These are phyloP conservation scores for Phytopythium aichiense DNA, from an alignment of 352 stramenopile genomes.

Conservation along the genomic window DNA sequence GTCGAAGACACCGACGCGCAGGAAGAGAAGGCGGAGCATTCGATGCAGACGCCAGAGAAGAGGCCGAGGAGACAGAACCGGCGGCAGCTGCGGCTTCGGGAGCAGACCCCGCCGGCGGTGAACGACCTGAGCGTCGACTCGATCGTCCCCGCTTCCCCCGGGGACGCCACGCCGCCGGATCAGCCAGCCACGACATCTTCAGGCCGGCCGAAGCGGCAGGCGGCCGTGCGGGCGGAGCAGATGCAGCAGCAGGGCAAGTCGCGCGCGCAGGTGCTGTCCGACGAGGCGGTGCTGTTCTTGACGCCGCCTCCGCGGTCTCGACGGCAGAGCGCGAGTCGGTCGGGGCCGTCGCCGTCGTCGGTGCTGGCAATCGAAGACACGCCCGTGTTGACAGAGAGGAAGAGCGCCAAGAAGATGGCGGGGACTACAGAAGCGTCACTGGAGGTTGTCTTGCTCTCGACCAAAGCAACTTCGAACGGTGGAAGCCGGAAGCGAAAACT, in stretches of 20 bases:
- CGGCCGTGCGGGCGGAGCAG: conserved; percentile 44
- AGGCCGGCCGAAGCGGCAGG: conserved; percentile 51
- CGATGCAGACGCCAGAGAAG: conserved; percentile 1
- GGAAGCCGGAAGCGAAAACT: conserved; percentile 52
- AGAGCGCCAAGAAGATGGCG: conserved; percentile 3
- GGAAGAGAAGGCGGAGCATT: conserved; percentile 9
- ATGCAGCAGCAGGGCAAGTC: conserved; percentile 32
- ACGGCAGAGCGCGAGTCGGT: conserved; percentile 8
- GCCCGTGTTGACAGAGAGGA: not conserved
- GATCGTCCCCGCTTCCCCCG: not conserved
- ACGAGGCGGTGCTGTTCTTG: conserved; percentile 24
- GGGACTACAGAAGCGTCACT: not conserved
- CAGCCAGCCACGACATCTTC: conserved; percentile 17
- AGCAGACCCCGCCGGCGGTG: not conserved
- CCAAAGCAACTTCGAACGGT: not conserved
- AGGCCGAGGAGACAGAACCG: conserved; percentile 5
- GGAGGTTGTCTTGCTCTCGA: not conserved
- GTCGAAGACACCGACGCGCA: not conserved
- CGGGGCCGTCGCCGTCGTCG: conserved; percentile 1
- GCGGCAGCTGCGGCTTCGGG: not conserved
- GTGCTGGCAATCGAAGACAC: conserved; percentile 3
- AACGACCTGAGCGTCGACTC: conserved; percentile 8
- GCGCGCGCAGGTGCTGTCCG: conserved; percentile 19
- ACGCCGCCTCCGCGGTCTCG: conserved; percentile 24
- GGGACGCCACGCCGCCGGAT: not conserved